Conservation (phyloP, 2,329 filamentous ascomycete species). For the Colletotrichum cordylinicola region DNA sequence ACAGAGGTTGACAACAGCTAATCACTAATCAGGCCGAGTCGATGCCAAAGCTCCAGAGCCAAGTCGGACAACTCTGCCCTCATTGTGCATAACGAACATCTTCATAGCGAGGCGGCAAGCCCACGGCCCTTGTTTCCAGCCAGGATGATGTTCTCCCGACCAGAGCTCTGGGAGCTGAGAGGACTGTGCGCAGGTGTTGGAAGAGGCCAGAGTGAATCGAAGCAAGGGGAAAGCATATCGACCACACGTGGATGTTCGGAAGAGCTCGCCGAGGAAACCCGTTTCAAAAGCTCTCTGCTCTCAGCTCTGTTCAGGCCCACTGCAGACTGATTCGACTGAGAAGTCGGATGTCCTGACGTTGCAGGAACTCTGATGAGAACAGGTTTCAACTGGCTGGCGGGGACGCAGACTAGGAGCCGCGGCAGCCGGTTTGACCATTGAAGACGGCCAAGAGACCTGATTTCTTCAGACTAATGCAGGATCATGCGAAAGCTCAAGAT, state of each 20-base stretch:
- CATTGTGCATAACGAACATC: neutral
- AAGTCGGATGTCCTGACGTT: slow-evolving; percentile 5
- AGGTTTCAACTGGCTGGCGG: slow-evolving; percentile 9
- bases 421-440: neutral
- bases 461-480: neutral
- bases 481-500: neutral
- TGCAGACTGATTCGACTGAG: neutral
- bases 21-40: neutral
- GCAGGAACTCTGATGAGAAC: slow-evolving; percentile 1
- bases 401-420: neutral
- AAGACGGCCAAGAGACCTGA: neutral
- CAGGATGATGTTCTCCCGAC: neutral
- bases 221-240: neutral
- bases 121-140: neutral
- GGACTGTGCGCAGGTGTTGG: neutral
- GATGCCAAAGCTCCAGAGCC: neutral
- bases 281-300: neutral
- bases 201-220: neutral
- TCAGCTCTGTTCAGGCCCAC: neutral
- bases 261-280: neutral
- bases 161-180: neutral
- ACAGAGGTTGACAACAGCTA: neutral
- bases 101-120: neutral
- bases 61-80: neutral
- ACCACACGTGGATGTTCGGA: neutral